These are phyloP conservation scores for Adansonia rubrostipa DNA, from an alignment of 441 rosid species.

Conservation along the genomic window DNA sequence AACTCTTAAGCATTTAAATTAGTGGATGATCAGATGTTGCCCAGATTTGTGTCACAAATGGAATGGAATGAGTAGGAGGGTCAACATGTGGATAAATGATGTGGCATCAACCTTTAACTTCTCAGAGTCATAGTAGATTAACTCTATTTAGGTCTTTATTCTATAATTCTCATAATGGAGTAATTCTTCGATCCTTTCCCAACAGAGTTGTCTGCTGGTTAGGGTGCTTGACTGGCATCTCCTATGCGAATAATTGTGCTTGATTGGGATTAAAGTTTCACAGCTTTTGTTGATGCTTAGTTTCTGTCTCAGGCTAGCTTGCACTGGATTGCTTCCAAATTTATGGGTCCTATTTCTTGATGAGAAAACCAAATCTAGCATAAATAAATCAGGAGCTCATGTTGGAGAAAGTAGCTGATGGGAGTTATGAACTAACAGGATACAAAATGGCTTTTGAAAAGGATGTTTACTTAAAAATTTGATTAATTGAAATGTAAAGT, in stretches of 20 bases:
- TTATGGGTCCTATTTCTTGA: not conserved
- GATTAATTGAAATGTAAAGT: not conserved
- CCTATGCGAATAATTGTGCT: not conserved
- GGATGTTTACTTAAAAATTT: not conserved
- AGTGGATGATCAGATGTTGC: not conserved
- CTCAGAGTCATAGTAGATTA: not conserved
- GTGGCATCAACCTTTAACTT: not conserved
- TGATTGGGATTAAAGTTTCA: not conserved
- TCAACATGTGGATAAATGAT: conserved; percentile 12
- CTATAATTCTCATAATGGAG: not conserved
- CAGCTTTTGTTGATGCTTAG: not conserved
- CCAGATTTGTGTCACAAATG: not conserved
- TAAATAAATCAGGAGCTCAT: not conserved
- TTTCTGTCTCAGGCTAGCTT: conserved; percentile 5
- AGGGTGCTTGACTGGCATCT: not conserved
- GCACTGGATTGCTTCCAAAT: not conserved
- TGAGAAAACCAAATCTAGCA: not conserved
- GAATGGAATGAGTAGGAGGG: not conserved
- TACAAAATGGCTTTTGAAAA: not conserved
- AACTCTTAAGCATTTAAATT: not conserved
- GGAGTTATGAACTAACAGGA: not conserved
- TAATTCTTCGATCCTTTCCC: not conserved
- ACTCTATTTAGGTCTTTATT: no score
- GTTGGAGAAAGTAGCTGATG: not conserved
- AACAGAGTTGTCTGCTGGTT: not conserved